Conservation (phyloP, 192 early-diverging fungal species). For the Geranomyces michiganensis region DNA sequence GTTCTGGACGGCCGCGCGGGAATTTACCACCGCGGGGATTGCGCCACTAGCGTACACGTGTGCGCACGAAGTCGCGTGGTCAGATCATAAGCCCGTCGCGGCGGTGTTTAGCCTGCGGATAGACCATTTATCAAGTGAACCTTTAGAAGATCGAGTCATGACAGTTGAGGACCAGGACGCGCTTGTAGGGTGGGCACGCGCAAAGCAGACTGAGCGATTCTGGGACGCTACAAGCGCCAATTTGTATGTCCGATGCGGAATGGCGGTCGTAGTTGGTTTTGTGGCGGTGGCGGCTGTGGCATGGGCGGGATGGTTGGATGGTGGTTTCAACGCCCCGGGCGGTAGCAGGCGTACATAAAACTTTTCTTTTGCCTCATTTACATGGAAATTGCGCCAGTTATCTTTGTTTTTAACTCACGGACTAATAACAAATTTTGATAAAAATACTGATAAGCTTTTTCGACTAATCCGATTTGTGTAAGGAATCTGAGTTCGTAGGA, state of each 20-base stretch:
- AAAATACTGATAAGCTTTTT: no score
- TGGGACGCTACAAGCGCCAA: background rate
- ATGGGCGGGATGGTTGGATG: no score
- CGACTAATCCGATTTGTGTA: no score
- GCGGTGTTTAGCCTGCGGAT: slow-evolving; percentile 33
- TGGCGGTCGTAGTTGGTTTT: no score
- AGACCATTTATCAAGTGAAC: background rate
- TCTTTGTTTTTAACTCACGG: no score
- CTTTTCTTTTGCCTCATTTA: no score
- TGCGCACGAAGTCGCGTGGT: slow-evolving; percentile 26
- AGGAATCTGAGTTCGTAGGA: no score
- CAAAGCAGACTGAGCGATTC: background rate
- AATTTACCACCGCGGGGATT: slow-evolving; percentile 7
- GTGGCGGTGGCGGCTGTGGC: no score
- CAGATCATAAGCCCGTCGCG: slow-evolving; percentile 45
- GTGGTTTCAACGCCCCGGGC: no score
- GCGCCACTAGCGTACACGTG: slow-evolving; percentile 28
- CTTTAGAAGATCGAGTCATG: background rate
- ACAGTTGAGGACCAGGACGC: background rate
- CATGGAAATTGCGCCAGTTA: no score
- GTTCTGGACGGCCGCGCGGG: slow-evolving; percentile 8
- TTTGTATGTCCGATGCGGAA: background rate
- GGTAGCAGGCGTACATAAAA: no score
- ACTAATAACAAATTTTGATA: no score
- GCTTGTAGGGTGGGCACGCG: background rate